Conservation (phyloP, 495 filamentous ascomycete genomes). For the Achaetomiella virescens region DNA sequence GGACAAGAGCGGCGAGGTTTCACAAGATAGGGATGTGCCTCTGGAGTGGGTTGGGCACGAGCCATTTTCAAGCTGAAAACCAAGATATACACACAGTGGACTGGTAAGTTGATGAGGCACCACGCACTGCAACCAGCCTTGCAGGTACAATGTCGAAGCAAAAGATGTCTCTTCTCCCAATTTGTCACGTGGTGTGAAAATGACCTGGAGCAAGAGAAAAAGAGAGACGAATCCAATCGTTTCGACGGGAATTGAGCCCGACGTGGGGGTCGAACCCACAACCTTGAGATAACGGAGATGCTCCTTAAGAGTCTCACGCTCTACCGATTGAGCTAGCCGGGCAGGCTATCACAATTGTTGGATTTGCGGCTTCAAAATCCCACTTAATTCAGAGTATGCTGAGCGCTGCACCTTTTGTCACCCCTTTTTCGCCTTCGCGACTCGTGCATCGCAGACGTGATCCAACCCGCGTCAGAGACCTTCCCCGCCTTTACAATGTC, state of each 20-base stretch:
- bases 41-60: conserved; percentile 27
- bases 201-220: conserved; percentile 1
- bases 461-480: neutral
- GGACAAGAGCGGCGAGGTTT: conserved; percentile 21
- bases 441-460: too few relatives aligned
- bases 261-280: conserved; percentile 20
- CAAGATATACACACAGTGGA: conserved; percentile 31
- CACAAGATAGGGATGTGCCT: conserved; percentile 22
- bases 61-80: conserved; percentile 27
- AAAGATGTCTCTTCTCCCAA: too few relatives aligned
- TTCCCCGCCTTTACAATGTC: conserved; percentile 2
- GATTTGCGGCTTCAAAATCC: neutral
- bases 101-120: neutral
- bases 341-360: conserved; percentile 9
- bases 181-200: neutral
- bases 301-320: conserved; percentile 71
- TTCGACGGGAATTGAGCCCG: conserved; percentile 17
- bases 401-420: neutral
- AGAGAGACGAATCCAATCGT: neutral
- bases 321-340: conserved; percentile 74
- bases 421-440: neutral
- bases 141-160: too few relatives aligned
- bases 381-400: neutral
- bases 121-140: too few relatives aligned
- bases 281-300: conserved; percentile 17